These are phyloP conservation scores for Spergularia azorica DNA, from an alignment of 179 eudicot genomes.

Conservation along the genomic window DNA sequence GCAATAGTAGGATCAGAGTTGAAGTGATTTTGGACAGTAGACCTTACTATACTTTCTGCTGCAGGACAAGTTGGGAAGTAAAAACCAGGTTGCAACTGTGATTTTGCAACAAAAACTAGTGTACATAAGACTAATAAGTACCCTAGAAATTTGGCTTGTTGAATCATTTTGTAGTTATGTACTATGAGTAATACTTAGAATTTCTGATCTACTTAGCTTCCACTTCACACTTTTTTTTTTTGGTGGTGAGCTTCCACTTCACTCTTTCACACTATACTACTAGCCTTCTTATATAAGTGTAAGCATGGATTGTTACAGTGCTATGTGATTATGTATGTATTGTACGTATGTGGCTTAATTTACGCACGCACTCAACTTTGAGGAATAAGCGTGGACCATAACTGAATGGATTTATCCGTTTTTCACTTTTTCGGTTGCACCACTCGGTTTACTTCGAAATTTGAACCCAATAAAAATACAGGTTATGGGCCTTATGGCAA, in stretches of 20 bases:
- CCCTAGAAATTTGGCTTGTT: slow-evolving; percentile 4
- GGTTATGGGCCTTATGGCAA: too few species aligned
- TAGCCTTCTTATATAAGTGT: slow-evolving; percentile 7
- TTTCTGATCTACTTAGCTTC: slow-evolving; percentile 24
- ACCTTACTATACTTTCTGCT: slow-evolving; percentile 54
- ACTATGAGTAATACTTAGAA: neutral
- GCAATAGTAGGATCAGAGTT: slow-evolving; percentile 57
- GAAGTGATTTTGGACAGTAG: slow-evolving; percentile 52
- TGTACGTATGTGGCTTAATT: slow-evolving; percentile 3
- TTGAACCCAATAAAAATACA: too few species aligned
- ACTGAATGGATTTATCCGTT: neutral
- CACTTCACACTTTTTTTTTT: too few species aligned
- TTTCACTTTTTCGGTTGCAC: neutral
- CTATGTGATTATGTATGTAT: neutral
- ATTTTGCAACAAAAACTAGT: slow-evolving; percentile 21
- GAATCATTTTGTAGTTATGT: slow-evolving; percentile 1
- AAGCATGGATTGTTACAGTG: slow-evolving; percentile 18
- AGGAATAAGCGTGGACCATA: slow-evolving; percentile 35
- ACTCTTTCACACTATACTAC: slow-evolving; percentile 18
- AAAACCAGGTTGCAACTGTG: slow-evolving; percentile 44
- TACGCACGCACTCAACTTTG: slow-evolving; percentile 20
- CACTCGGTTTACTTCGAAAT: neutral
- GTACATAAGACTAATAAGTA: neutral
- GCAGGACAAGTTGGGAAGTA: slow-evolving; percentile 57
- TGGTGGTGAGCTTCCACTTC: too few species aligned